Base-by-base conservation (phyloP, 1,139 yeast genomes). In the Candida sojae region DNA sequence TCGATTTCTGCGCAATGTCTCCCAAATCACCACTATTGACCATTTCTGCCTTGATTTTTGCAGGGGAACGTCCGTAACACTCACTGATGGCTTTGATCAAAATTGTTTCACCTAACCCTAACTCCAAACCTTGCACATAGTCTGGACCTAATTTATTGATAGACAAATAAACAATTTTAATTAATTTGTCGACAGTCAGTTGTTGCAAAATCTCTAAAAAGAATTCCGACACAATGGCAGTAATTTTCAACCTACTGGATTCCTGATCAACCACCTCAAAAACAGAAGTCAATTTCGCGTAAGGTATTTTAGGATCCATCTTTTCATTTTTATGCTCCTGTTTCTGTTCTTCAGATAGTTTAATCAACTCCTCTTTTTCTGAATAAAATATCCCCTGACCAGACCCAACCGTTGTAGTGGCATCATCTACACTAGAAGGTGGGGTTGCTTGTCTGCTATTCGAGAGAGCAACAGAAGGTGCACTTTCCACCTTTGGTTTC, bases 111-210 rank as follows among this genome's bases (percentile, higher is more conserved):
- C 99, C 99, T 3, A 93, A 76, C 0, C 99, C 98, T 34, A 93
- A 71, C 61, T 93, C 99, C 52, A 92, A 72, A 37, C 95, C 97
- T 0, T 79, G 79, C 60, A 90, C 97, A 62, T 93, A 93, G 62
- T 93, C 99, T 0, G 99, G 99, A 0, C 98, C 97, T 12, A 93
- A 73, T 48, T 95, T 73, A 63, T 92, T 92, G 61, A 92, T 91
- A 66, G 88, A 88, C 13, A 93, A 75, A 59, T 92, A 93, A 1
- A 92, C 88, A 1, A 89, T 83, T 50, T 80, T 82, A 4, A 88
- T 77, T 49, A 93, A 69, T 44, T 82, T 84, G 12, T 75, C 71
- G 0, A 89, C 84, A 21, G 68, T 58, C 9, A 83, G 75, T 26
- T 78, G 73, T 41, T 77, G 66, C 47, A 92, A 71, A 0, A 89